Conservation (phyloP, 2,329 filamentous ascomycete species). For the Aspergillus piperis region DNA sequence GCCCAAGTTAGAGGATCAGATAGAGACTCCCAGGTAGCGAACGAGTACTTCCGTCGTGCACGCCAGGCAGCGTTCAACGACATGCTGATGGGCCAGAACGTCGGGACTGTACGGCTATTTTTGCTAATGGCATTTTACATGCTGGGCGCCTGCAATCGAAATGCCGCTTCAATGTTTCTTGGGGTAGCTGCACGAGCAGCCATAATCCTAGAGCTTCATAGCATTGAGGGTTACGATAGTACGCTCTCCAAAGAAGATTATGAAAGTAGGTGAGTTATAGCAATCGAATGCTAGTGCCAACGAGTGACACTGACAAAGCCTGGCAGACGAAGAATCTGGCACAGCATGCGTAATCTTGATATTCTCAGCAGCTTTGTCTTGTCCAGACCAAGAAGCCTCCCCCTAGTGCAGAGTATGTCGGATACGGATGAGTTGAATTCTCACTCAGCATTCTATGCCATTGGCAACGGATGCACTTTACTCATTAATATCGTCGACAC, state of each 20-base stretch:
- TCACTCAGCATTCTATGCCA: neutral
- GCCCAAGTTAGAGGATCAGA: neutral
- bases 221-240: neutral
- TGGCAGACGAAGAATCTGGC: neutral
- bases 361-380: neutral
- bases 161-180: constrained; percentile 10
- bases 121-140: constrained; percentile 12
- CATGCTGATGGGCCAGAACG: neutral
- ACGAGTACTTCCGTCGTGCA: neutral
- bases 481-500: neutral
- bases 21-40: neutral
- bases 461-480: neutral
- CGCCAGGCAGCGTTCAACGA: neutral
- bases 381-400: neutral
- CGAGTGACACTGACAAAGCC: too few relatives aligned
- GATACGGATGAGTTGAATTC: neutral
- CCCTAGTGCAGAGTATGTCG: neutral
- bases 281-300: too few relatives aligned
- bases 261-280: too few relatives aligned
- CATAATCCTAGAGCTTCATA: constrained; percentile 5
- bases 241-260: too few relatives aligned
- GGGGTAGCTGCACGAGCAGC: constrained; percentile 7
- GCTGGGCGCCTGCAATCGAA: constrained; percentile 14
- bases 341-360: neutral
- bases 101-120: constrained; percentile 3